Conservation (phyloP, 2,329 filamentous ascomycete genomes). For the Orbilia blumenaviensis region DNA sequence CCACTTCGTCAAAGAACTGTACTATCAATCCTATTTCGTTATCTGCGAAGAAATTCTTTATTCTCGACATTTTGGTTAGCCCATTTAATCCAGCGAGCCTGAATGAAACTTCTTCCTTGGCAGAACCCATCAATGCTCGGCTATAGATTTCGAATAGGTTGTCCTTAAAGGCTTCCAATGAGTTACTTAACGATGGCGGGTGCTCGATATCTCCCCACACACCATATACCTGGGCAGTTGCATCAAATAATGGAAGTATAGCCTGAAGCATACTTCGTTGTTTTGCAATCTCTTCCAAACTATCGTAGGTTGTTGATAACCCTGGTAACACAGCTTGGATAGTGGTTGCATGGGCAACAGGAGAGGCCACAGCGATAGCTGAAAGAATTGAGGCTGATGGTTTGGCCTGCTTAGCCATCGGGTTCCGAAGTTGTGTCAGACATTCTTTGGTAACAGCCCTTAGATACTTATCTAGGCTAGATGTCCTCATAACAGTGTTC, state of each 20-base stretch:
- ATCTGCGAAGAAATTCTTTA: conserved; percentile 65
- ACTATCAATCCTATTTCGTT: conserved; percentile 67
- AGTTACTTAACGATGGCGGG: conserved; percentile 61
- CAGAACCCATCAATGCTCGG: conserved; percentile 66
- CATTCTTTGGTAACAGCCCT: conserved; percentile 73
- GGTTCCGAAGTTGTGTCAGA: conserved; percentile 73
- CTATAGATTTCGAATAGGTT: conserved; percentile 68
- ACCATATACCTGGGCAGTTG: conserved; percentile 69
- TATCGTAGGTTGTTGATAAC: conserved; percentile 70
- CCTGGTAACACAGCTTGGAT: conserved; percentile 68
- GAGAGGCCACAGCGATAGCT: conserved; percentile 67
- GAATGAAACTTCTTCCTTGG: conserved; percentile 66
- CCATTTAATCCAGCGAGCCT: conserved; percentile 64
- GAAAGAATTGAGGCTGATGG: conserved; percentile 71
- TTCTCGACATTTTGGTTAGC: conserved; percentile 63
- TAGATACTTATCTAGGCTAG: conserved; percentile 67
- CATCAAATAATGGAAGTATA: conserved; percentile 68
- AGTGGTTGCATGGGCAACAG: conserved; percentile 67
- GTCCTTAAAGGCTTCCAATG: conserved; percentile 65
- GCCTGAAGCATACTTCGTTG: conserved; percentile 71
- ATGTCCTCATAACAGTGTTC: conserved; percentile 60
- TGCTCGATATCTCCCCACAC: conserved; percentile 65
- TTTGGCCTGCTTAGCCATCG: conserved; percentile 74
- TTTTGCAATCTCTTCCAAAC: conserved; percentile 70
- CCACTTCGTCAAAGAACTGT: conserved; percentile 70